Percentiles rank a stretch among this genome's conserved stretches.
Conservation (phyloP, 352 stramenopile species). For the Phytophthora fragariaefolia region DNA sequence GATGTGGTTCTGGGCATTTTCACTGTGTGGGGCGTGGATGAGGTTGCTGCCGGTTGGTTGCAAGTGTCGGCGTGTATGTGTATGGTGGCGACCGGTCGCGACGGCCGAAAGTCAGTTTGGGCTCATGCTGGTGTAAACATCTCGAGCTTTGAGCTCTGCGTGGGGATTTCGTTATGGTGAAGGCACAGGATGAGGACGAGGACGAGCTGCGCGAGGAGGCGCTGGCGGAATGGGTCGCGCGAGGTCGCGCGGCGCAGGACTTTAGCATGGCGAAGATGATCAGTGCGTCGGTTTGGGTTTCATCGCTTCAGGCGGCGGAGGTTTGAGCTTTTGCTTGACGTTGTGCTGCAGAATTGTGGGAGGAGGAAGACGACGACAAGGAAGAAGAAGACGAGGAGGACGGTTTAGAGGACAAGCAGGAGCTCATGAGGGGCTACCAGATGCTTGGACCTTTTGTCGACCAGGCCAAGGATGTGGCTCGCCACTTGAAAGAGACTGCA, state of each 20-base stretch:
- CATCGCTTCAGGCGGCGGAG: not conserved
- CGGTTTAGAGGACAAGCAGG: slow-evolving; percentile 62
- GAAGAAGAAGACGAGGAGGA: slow-evolving; percentile 52
- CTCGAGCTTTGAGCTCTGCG: not conserved
- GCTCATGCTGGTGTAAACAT: not conserved
- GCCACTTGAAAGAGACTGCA: slow-evolving; percentile 44
- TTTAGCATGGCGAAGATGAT: slow-evolving; percentile 86
- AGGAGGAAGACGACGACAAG: slow-evolving; percentile 60
- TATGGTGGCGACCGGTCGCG: not conserved
- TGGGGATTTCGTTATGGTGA: not conserved
- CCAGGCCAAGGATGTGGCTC: slow-evolving; percentile 52
- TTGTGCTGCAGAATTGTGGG: slow-evolving; percentile 61
- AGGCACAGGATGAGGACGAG: slow-evolving; percentile 36
- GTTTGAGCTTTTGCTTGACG: not conserved
- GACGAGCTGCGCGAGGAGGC: slow-evolving; percentile 75
- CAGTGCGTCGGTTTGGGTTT: slow-evolving; percentile 36
- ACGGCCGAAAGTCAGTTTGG: not conserved
- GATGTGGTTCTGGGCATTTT: too few species aligned
- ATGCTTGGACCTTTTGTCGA: slow-evolving; percentile 50
- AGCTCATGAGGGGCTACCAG: slow-evolving; percentile 65
- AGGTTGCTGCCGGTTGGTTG: too few species aligned
- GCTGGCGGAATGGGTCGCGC: slow-evolving; percentile 74
- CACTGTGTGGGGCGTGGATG: too few species aligned
- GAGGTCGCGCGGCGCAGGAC: slow-evolving; percentile 61
- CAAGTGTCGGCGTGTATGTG: too few species aligned